These are phyloP conservation scores for Septoria linicola DNA, from an alignment of 2,329 filamentous ascomycete genomes.

Conservation along the genomic window DNA sequence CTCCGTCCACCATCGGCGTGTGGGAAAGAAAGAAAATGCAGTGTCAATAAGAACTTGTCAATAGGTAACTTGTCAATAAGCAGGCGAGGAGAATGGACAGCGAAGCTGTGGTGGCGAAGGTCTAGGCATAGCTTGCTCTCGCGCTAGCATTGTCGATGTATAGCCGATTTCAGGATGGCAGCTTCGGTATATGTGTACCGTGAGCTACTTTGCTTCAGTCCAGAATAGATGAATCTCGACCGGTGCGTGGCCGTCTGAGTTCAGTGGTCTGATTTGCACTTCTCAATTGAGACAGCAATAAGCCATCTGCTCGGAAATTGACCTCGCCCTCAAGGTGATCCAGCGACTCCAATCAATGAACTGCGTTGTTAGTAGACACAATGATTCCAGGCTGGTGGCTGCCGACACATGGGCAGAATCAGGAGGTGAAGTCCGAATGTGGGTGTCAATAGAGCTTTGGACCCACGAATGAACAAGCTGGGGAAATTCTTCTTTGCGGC, in stretches of 20 bases:
- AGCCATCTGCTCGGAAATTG: background rate
- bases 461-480: no score
- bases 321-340: background rate
- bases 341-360: background rate
- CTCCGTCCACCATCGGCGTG: background rate
- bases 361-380: conserved; percentile 7
- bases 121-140: no score
- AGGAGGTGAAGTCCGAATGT: conserved; percentile 14
- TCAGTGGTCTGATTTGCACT: no score
- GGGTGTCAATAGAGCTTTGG: conserved; percentile 27
- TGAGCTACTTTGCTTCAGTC: no score
- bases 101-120: background rate
- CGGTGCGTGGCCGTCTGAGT: no score
- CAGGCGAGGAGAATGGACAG: background rate
- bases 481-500: no score
- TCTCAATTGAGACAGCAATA: no score
- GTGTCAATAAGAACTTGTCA: conserved; percentile 3
- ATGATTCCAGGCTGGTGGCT: conserved; percentile 13
- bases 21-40: background rate
- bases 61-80: conserved; percentile 1
- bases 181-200: no score
- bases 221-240: no score
- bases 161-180: background rate
- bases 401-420: conserved; percentile 7
- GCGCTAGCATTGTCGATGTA: no score